A percentile compares a stretch with the other conserved stretches of the same genome.
These are phyloP conservation scores for Carpinus fangiana DNA, from an alignment of 306 rosid genomes.

Conservation along the genomic window DNA sequence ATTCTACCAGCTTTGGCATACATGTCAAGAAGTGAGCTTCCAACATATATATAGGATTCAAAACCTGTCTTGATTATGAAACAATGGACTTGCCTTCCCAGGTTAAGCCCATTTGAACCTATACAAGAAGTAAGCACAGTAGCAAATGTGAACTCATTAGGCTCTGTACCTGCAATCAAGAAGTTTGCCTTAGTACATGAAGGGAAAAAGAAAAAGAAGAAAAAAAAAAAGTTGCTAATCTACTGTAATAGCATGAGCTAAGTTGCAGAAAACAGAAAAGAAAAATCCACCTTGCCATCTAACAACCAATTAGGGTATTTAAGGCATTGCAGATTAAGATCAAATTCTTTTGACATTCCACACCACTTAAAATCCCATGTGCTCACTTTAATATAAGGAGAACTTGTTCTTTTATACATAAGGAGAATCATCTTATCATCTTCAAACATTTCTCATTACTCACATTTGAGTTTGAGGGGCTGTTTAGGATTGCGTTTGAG, in stretches of 20 bases:
- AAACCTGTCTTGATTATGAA: conserved; percentile 51
- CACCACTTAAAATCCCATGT: not conserved
- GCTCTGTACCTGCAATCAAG: conserved; percentile 63
- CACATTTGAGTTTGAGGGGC: not conserved
- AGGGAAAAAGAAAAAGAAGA: not conserved
- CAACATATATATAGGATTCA: conserved; percentile 71
- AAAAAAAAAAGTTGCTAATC: not conserved
- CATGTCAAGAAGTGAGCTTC: conserved; percentile 94
- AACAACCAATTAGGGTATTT: not conserved
- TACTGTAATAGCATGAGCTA: not conserved
- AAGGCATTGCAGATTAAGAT: not conserved
- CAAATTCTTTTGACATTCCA: not conserved
- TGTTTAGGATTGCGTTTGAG: too few relatives aligned
- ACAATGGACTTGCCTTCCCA: conserved; percentile 82
- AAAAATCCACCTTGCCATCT: not conserved
- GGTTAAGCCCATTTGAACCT: conserved; percentile 45
- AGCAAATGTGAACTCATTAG: conserved; percentile 87
- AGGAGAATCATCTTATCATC: not conserved
- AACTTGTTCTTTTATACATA: not conserved
- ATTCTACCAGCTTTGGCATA: conserved; percentile 79
- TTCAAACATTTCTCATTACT: not conserved
- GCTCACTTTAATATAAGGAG: not conserved
- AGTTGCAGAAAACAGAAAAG: not conserved
- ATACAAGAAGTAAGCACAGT: conserved; percentile 75
- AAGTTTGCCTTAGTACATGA: not conserved